Base-by-base conservation (phyloP, 1,284 basidiomycete species). In the Lignosus rhinocerotis region DNA sequence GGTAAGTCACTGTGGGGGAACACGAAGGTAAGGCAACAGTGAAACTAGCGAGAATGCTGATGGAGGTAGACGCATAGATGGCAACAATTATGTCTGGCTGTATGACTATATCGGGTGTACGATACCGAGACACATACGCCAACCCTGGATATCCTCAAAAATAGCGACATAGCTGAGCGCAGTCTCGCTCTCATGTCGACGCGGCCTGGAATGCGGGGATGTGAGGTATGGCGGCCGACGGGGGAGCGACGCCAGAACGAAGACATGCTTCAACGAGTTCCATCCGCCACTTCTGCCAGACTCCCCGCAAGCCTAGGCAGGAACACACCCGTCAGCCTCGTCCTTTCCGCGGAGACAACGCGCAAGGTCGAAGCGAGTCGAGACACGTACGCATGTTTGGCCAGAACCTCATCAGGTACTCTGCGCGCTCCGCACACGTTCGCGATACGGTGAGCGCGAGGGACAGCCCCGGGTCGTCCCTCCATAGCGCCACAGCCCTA, bases 381-480 rank as follows among this genome's bases (percentile, higher is more conserved):
- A 25, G 25, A 25, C 25, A 67, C 78, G 63, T 66, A 86, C 85
- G 80, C 48, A 70, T 62, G 66, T 83, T 88, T 0, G 89, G 88
- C 85, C 86, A 90, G 50, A 88, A 70, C 10, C 78, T 74, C 50
- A 80, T 80, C 53, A 90, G 75, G 73, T 83, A 87, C 63, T 89
- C 82, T 45, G 86, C 78, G 3, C 84, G 80, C 34, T 78, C 76
- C 38, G 88, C 70, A 21, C 88, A 75, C 10, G 80, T 78, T 63
- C 82, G 80, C 61, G 82, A 82, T 32, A 87, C 81, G 39, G 87
- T 83, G 56, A 90, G 75, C 2, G 87, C 87, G 50, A 84, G 70
- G 8, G 73, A 79, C 51, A 90, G 72, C 0, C 79, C 78, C 46
- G 80, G 76, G 68, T 90, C 87, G 56, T 76, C 76, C 59, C 81